Evolutionary conservation across 768 basidiomycete genomes (phyloP), one percentile per base, ranked within the genome.

Genomic region (Suillus fuscotomentosus): DNA sequence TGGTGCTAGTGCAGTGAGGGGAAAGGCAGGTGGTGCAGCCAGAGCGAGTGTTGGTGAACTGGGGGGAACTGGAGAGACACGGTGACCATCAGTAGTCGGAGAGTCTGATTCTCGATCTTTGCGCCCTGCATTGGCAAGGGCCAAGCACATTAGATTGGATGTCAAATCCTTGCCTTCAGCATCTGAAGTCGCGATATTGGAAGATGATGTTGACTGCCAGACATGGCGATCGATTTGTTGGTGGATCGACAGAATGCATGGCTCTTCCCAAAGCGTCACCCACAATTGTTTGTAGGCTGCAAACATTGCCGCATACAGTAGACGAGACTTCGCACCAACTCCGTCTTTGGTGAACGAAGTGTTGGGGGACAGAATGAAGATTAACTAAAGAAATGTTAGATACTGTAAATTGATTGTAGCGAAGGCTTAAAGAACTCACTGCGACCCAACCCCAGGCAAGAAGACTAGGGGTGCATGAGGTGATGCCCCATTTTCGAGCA

Each of bases 211-310:
- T 22, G 47, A 48, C 22, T 48, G 47, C 47, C 47, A 48, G 47
- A 48, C 22, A 7, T 22, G 22, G 5, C 0, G 0, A 24, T 48
- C 47, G 2, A 48, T 48, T 24, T 48, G 5, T 7, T 1, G 11
- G 6, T 0, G 6, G 47, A 24, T 48, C 0, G 22, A 22, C 1
- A 22, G 0, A 10, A 48, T 48, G 5, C 1, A 3, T 0, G 22
- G 47, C 6, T 48, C 47, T 22, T 48, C 22, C 47, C 47, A 48
- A 0, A 48, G 47, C 0, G 5, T 48, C 2, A 48, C 45, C n/a
- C 45, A 47, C 2, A n/a, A 8, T 0, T 47, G 45, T 8, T 47
- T 47, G 45, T n/a, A 47, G 45, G 45, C 45, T 11, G n/a, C 11
- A 2, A 47, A 47, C n/a, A 47, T 47, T 0, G 45, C 45, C 0